Conservation (phyloP, 768 basidiomycete genomes). For the Kwoniella mangroviensis region DNA sequence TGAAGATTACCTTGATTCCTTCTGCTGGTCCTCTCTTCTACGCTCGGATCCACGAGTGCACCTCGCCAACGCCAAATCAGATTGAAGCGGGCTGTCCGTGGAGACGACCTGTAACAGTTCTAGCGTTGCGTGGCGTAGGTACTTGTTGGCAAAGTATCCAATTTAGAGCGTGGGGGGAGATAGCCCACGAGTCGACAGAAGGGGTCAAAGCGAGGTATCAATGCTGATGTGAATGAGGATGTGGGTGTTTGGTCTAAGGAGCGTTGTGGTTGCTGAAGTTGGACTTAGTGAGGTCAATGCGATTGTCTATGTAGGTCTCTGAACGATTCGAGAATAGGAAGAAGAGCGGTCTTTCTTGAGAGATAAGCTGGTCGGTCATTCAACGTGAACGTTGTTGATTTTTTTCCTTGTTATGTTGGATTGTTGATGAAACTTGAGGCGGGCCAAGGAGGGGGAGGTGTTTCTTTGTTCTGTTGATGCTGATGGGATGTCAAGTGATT, state of each 20-base stretch:
- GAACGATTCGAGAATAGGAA: not conserved
- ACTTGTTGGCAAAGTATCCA: no score
- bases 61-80: not conserved
- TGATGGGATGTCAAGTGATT: not conserved
- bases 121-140: not conserved
- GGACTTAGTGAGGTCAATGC: not conserved
- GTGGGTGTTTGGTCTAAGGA: not conserved
- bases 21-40: not conserved
- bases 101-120: not conserved
- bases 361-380: not conserved
- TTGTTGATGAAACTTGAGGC: not conserved
- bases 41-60: not conserved
- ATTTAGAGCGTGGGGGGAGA: no score
- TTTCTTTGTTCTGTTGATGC: not conserved
- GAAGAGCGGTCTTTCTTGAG: not conserved
- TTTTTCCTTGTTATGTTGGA: not conserved
- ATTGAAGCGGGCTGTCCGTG: not conserved
- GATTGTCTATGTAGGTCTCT: not conserved
- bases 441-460: not conserved
- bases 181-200: no score
- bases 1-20: not conserved
- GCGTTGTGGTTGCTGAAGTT: not conserved
- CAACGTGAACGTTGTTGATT: not conserved
- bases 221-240: no score
- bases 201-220: no score